phyloP scores from a whole-genome alignment of 2,329 filamentous ascomycete genomes.

The Colletotrichum sansevieriae region DNA sequence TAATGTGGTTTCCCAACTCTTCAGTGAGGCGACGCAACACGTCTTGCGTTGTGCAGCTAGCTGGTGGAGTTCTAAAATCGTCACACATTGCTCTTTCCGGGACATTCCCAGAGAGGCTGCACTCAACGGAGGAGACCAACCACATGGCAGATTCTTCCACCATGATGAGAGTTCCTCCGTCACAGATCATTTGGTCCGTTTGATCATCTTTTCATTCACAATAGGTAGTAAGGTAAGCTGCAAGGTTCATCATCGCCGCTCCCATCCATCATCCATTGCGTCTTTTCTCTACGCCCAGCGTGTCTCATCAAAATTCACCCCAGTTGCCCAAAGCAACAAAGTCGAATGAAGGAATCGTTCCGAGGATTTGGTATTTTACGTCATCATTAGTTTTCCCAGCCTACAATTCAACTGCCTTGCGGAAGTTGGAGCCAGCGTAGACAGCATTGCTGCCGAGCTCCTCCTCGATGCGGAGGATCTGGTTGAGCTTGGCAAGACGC shows the following conservation, averaged over 20 bases:
- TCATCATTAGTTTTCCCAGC: constrained; percentile 14
- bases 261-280: constrained; percentile 28
- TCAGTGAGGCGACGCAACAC: neutral
- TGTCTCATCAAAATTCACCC: constrained; percentile 38
- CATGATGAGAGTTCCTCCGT: neutral
- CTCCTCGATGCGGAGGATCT: constrained; percentile 99
- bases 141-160: neutral
- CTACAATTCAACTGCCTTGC: constrained; percentile 90
- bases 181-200: neutral
- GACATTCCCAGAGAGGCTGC: neutral
- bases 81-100: constrained; percentile 6
- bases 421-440: constrained; percentile 94
- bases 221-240: constrained; percentile 28
- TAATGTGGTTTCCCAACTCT: neutral
- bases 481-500: constrained; percentile 99
- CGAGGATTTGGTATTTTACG: constrained; percentile 7
- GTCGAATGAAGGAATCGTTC: constrained; percentile 3
- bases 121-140: neutral
- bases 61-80: constrained; percentile 3
- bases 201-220: constrained; percentile 18
- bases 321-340: neutral
- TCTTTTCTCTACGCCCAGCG: constrained; percentile 32
- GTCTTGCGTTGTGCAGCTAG: constrained; percentile 22
- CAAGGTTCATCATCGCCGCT: constrained; percentile 39
- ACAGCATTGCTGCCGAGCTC: constrained; percentile 93